These are phyloP conservation scores for Gamarada debralockiae DNA, from an alignment of 495 filamentous ascomycete species.

Conservation along the genomic window DNA sequence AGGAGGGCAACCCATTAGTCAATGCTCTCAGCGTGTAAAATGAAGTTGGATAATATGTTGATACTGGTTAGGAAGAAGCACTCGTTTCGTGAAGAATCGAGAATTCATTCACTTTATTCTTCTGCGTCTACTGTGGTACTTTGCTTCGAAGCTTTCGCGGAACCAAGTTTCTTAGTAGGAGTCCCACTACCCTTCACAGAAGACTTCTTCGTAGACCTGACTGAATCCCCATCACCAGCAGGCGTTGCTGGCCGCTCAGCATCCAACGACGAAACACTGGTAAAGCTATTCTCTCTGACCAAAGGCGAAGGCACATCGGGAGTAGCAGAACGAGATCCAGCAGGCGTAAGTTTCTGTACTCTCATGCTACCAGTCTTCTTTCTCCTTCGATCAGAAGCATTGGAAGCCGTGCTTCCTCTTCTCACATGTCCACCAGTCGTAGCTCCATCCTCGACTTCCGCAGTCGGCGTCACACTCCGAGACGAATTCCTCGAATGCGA, in stretches of 20 bases:
- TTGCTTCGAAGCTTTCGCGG: conserved; percentile 8
- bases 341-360: conserved; percentile 16
- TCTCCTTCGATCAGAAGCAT: conserved; percentile 41
- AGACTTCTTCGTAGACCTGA: conserved; percentile 9
- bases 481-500: conserved; percentile 44
- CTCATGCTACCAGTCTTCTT: conserved; percentile 18
- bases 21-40: too few species aligned
- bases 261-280: conserved; percentile 22
- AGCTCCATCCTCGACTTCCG: conserved; percentile 15
- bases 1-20: too few species aligned
- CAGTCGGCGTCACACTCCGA: conserved; percentile 23
- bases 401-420: conserved; percentile 43
- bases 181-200: conserved; percentile 10
- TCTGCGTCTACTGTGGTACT: too few species aligned
- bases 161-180: conserved; percentile 6
- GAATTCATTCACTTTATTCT: too few species aligned
- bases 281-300: conserved; percentile 41
- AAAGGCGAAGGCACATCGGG: conserved; percentile 48
- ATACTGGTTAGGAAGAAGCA: too few species aligned
- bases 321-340: conserved; percentile 44
- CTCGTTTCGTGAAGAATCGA: too few species aligned
- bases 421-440: conserved; percentile 24
- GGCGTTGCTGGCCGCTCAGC: conserved; percentile 15
- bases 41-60: too few species aligned
- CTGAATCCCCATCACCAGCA: conserved; percentile 13